Evolutionary conservation across 2,329 filamentous ascomycete species (phyloP).

Genomic region (Bertia moriformis): DNA sequence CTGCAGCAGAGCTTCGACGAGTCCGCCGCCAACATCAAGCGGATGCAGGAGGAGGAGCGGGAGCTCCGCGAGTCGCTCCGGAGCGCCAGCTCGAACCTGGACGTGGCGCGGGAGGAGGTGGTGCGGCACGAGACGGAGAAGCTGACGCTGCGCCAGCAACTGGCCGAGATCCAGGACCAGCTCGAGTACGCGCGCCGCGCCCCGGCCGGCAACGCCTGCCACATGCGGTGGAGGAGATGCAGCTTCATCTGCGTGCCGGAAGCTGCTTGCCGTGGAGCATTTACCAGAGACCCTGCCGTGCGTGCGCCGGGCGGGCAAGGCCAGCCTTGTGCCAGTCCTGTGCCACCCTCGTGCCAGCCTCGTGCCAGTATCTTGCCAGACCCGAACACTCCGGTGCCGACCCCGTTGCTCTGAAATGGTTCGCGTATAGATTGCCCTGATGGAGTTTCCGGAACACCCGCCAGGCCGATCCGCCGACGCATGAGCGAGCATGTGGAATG

Average conservation of each 20-base stretch:
- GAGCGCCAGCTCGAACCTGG: slow-evolving; percentile 65
- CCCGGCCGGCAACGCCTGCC: slow-evolving; percentile 59
- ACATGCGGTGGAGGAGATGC: slow-evolving; percentile 26
- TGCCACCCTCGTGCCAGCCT: too few species aligned
- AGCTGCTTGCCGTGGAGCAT: too few species aligned
- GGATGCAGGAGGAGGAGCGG: slow-evolving; percentile 87
- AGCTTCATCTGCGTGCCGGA: too few species aligned
- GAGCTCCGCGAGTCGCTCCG: slow-evolving; percentile 71
- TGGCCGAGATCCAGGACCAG: slow-evolving; percentile 81
- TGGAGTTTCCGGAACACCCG: too few species aligned
- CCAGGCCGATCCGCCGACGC: too few species aligned
- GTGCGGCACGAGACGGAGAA: slow-evolving; percentile 74
- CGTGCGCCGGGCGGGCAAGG: too few species aligned
- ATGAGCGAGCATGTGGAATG: too few species aligned
- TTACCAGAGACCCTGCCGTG: too few species aligned
- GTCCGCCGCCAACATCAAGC: slow-evolving; percentile 76
- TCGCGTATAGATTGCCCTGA: too few species aligned
- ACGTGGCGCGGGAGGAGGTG: slow-evolving; percentile 61
- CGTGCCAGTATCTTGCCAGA: too few species aligned
- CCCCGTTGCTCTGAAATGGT: too few species aligned
- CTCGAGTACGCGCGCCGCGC: slow-evolving; percentile 73
- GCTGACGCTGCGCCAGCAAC: slow-evolving; percentile 68
- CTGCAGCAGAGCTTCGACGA: slow-evolving; percentile 82
- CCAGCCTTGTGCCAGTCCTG: slow-evolving; percentile 56
- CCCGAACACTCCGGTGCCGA: too few species aligned